Evolutionary conservation across 1,139 yeast genomes (phyloP).

Genomic region (Blastobotrys buckinghamii): DNA sequence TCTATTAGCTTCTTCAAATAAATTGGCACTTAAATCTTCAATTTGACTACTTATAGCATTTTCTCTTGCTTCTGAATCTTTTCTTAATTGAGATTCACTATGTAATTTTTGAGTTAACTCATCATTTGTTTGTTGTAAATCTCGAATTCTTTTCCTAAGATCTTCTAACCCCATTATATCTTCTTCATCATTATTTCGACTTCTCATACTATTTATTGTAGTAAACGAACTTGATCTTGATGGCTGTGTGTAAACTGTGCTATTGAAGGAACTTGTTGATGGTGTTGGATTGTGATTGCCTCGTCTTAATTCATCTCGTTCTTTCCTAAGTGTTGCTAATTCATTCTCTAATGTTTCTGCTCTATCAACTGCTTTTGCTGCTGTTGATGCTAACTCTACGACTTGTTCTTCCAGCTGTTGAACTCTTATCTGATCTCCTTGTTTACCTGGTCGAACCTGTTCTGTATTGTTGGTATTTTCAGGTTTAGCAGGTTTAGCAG

Average conservation of each 20-base stretch:
- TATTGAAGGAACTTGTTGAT: conserved; percentile 1
- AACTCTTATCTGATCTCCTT: conserved; percentile 28
- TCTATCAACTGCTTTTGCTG: conserved; percentile 32
- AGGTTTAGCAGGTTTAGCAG: background rate
- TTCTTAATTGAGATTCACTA: conserved; percentile 37
- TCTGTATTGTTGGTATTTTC: background rate
- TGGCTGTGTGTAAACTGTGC: conserved; percentile 6
- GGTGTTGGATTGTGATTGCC: conserved; percentile 2
- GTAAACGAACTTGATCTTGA: conserved; percentile 5
- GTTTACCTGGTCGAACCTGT: conserved; percentile 23
- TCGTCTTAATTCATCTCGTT: conserved; percentile 2
- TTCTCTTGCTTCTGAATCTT: conserved; percentile 54
- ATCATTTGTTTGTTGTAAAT: conserved; percentile 10
- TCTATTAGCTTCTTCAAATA: conserved; percentile 73
- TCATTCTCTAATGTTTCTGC: conserved; percentile 30
- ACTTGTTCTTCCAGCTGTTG: conserved; percentile 31
- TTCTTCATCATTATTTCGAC: background rate
- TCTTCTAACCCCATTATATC: conserved; percentile 13
- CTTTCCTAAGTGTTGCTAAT: background rate
- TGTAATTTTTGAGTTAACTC: conserved; percentile 31
- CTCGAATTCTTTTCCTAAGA: conserved; percentile 17
- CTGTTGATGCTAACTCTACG: conserved; percentile 28
- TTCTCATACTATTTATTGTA: background rate
- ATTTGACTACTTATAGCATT: conserved; percentile 60
- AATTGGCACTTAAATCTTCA: conserved; percentile 67